Evolutionary conservation across 768 basidiomycete genomes (phyloP), one percentile per base, ranked within the genome.

Genomic region (Leccinum rimulosum): DNA sequence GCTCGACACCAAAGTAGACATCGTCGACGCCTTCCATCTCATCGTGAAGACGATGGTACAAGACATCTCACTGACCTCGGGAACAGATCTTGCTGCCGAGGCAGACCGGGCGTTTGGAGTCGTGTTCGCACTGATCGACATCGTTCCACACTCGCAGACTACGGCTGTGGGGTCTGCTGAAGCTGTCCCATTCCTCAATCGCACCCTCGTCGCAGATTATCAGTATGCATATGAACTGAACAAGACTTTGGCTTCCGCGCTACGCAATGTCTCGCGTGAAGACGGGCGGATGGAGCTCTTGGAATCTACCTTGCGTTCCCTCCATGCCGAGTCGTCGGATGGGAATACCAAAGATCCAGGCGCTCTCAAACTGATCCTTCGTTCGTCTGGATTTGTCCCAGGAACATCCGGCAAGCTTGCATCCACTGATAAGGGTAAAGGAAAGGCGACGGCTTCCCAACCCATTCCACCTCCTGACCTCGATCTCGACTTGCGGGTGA

Each of bases 1-100:
- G 82, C 76, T 91, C 6, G 81, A 86, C 57, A 85, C 87, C 2
- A 93, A 92, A 73, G 85, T 88, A 8, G 82, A 84, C 22, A 73
- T 91, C 27, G 72, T 93, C 19, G 90, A 93, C 62, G 68, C 79
- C 3, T 88, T 89, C 70, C 88, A 91, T 61, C 68, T 84, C 52
- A 66, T 89, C 33, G 59, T 89, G 52, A 73, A 73, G 33, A 74
- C 77, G 4, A 74, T 87, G 52, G 67, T 88, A 6, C 74, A 74
- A 27, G 81, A 82, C 59, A 68, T 89, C 31, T 73, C 81, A 1
- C 61, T 70, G 8, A 70, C 78, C 6, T 77, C 77, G 0, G 84
- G 81, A 0, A 55, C 73, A 6, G 70, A 71, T 0, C 79, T 84
- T 14, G 79, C 79, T 0, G 66, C 61, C 0, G 79, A 84, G 61